Conservation (phyloP, 225 moss, liverwort and hornwort genomes). For the Polytrichum formosum region DNA sequence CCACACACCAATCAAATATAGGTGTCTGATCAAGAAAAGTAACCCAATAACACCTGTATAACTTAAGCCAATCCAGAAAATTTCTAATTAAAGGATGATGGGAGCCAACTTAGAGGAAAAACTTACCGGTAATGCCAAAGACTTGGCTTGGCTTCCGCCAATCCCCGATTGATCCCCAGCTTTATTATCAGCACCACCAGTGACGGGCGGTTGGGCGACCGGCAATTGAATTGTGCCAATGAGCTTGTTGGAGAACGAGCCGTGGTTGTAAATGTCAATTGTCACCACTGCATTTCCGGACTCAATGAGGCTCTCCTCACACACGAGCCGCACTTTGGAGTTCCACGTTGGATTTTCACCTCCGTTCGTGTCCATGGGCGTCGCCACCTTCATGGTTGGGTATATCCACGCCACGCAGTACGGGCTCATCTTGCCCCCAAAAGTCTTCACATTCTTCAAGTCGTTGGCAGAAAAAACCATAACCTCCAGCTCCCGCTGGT, state of each 20-base stretch:
- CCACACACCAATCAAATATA: no score
- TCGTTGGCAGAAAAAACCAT: conserved; percentile 11
- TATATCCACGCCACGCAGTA: conserved; percentile 49
- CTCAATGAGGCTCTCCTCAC: conserved; percentile 35
- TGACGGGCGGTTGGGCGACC: conserved; percentile 9
- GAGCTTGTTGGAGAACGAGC: conserved; percentile 30
- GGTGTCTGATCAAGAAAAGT: no score
- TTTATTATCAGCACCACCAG: no score
- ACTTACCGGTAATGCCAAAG: neutral
- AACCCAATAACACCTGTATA: no score
- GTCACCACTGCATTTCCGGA: conserved; percentile 19
- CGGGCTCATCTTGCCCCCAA: conserved; percentile 42
- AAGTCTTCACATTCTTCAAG: conserved; percentile 43
- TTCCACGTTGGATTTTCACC: conserved; percentile 50
- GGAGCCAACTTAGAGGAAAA: neutral
- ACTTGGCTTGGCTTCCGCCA: neutral
- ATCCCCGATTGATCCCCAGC: no score
- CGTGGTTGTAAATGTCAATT: conserved; percentile 40
- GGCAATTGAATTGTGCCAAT: conserved; percentile 36
- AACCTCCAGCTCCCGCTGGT: conserved; percentile 13
- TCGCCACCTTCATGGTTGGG: conserved; percentile 18
- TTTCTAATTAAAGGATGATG: no score
- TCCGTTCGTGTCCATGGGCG: conserved; percentile 23
- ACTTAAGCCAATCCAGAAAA: no score
- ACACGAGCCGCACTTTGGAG: conserved; percentile 21